Base-by-base conservation (phyloP, 768 basidiomycete species). In the Boletus edulis region DNA sequence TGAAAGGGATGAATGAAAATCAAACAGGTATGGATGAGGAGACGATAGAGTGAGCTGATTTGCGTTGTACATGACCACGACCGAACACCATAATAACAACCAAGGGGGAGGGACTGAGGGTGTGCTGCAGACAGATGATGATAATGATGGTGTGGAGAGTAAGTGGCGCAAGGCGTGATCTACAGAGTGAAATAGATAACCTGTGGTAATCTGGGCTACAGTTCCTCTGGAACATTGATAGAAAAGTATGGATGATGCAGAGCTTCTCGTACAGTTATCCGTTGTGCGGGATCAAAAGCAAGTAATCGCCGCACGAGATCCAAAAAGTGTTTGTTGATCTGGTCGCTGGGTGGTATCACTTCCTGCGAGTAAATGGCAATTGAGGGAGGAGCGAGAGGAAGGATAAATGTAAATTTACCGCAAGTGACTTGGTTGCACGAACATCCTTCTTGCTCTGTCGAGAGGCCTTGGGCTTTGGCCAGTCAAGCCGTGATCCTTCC, bases 391-490 rank as follows among this genome's bases (percentile, higher is more conserved):
- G 42, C 10, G 5, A 37, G 14, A 32, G 38, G 39, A 31, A 46
- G 24, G 1, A 24, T 34, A 44, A 32, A 49, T 7, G 35, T 78
- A 83, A 51, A 48, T 32, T 67, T 60, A 95, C 94, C 76, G 81
- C 75, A 37, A 97, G 75, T 44, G 84, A 76, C 64, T 87, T 84
- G 62, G 94, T 94, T 24, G 87, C 84, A 51, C 87, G 86, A 40
- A 99, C 94, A 64, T 96, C 97, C 72, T 95, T 96, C 77, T 86
- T 88, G 73, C 91, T 94, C 70, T 95, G 90, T 66, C 89, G 85
- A 4, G 89, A 83, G 29, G 92, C 89, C 70, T 88, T 88, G 11
- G 92, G 77, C 66, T 90, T 91, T 0, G 97, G 96, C 87, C 91
- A 98, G 70, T 94, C 93, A 40, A 99, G 81, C 65, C 86, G 89